Conservation (phyloP, 495 filamentous ascomycete genomes). For the Neurospora terricola region DNA sequence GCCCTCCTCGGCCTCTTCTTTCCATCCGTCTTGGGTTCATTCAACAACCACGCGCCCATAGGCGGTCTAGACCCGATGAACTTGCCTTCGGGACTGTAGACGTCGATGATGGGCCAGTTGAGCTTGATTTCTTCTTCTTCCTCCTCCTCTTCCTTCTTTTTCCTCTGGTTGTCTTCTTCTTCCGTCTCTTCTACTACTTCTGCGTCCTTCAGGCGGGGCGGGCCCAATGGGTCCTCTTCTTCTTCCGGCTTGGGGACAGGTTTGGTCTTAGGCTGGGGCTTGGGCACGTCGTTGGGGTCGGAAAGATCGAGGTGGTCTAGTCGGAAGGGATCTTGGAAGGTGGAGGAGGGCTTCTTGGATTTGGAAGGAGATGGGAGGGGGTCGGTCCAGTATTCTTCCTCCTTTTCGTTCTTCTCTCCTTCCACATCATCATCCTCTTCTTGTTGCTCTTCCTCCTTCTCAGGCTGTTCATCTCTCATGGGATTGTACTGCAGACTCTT, state of each 20-base stretch:
- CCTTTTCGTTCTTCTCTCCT: not conserved
- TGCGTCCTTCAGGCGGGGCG: constrained; percentile 3
- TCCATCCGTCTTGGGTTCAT: constrained; percentile 21
- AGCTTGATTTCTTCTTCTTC: constrained; percentile 7
- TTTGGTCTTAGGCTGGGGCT: not conserved
- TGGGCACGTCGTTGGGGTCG: not conserved
- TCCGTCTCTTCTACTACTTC: constrained; percentile 1
- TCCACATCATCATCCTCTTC: not conserved
- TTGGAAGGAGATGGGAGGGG: not conserved
- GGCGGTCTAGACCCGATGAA: constrained; percentile 59
- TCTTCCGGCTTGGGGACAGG: not conserved
- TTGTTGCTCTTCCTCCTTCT: not conserved
- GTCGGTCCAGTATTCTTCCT: not conserved
- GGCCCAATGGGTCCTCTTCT: not conserved
- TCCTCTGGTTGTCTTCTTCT: constrained; percentile 4
- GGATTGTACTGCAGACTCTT: constrained; percentile 22
- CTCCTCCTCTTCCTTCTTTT: not conserved
- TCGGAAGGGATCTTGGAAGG: not conserved
- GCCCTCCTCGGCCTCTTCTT: constrained; percentile 40
- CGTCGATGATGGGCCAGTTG: constrained; percentile 62
- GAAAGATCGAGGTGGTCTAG: constrained; percentile 3
- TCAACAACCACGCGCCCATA: constrained; percentile 60
- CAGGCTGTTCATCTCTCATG: not conserved
- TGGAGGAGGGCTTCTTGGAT: not conserved
- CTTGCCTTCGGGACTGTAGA: constrained; percentile 74